Conservation (phyloP, 2,329 filamentous ascomycete species). For the Trichoderma aggressivum region DNA sequence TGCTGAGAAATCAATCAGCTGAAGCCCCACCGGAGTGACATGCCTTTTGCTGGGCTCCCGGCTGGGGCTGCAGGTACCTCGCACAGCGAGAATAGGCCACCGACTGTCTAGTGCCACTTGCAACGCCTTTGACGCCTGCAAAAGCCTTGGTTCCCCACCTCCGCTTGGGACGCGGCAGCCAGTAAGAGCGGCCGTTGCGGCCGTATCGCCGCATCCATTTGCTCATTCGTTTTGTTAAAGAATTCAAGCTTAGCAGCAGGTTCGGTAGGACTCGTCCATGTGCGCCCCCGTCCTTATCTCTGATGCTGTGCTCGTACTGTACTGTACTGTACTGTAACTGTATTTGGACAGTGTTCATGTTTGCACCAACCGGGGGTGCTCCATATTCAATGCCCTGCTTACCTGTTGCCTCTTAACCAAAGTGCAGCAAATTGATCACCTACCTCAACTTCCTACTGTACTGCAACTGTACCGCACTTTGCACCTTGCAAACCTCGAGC, state of each 20-base stretch:
- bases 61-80: neutral
- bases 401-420: neutral
- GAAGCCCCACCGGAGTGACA: slow-evolving; percentile 7
- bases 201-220: slow-evolving; percentile 7
- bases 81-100: neutral
- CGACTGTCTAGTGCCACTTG: neutral
- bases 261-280: neutral
- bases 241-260: neutral
- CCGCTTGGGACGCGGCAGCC: neutral
- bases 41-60: neutral
- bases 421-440: neutral
- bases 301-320: neutral
- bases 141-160: neutral
- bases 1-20: slow-evolving; percentile 20
- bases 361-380: neutral
- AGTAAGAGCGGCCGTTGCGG: neutral
- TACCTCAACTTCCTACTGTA: neutral
- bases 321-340: too few relatives aligned
- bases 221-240: slow-evolving; percentile 17
- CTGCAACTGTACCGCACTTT: neutral
- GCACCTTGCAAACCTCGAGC: neutral
- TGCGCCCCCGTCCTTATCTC: neutral
- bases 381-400: neutral
- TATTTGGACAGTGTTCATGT: neutral
- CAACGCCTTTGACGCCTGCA: slow-evolving; percentile 6